Base-by-base conservation (phyloP, 2,329 filamentous ascomycete species). In the Bipolaris bicolor region DNA sequence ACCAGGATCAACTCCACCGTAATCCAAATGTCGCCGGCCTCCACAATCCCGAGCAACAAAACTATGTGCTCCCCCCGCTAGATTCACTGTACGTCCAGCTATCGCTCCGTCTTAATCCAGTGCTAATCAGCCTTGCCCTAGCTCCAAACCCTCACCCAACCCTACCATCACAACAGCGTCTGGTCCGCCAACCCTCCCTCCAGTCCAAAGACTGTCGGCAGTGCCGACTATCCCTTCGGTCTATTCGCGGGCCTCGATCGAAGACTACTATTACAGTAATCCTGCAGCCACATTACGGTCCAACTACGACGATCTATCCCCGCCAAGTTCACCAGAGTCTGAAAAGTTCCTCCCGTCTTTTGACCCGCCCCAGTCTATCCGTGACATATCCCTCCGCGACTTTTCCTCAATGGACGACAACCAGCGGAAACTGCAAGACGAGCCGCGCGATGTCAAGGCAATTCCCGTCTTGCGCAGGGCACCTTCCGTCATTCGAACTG, bases 161-260 rank as follows among this genome's bases (percentile, higher is more conserved):
- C 58, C 63, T 41, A 63, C 61, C 37, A 58, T 67, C 39, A 68
- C 70, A 36, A 66, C 64, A 51, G 58, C 59, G 2, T 72, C 72
- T 7, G 66, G 71, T 56, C 65, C 67, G 7, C 68, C 69, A 7
- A 71, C 72, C 26, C 63, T 71, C 16, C 88, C 87, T 33, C 88
- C 88, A 11, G 64, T 87, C 46, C 89, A 90, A 29, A 65, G 67
- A 52, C 58, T 60, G 3, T 72, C 72, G 10, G 67, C 71, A 57
- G 66, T 67, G 11, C 68, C 69, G 10, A 72, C 73, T 36, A 66
- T 70, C 20, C 88, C 87, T 31, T 89, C 88, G 15, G 64, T 87
- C 45, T 89, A 90, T 71, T 86, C 86, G 44, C 82, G 84, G 70
- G 81, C 79, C 43, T 85, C 81, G 58, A 81, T 81, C 13, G 63